A percentile compares a stretch with the other conserved stretches of the same genome.
These are phyloP conservation scores for Logfia minima DNA, from an alignment of 129 eudicot species.

Conservation along the genomic window DNA sequence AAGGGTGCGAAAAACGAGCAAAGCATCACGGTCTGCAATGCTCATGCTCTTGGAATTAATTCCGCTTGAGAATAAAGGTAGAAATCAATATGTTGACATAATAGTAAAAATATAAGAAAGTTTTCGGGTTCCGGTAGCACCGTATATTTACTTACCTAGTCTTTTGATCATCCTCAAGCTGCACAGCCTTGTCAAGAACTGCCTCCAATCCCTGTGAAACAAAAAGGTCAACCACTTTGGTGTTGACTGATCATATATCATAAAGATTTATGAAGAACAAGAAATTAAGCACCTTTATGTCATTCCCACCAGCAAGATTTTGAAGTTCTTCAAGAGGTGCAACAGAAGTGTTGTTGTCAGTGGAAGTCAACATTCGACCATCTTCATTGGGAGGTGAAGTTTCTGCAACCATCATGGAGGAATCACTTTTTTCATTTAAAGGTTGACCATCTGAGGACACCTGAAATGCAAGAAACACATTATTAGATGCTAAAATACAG, in stretches of 20 bases:
- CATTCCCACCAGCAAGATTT: conserved; percentile 80
- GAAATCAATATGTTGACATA: not conserved
- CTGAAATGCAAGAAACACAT: conserved; percentile 37
- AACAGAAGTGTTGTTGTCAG: conserved; percentile 51
- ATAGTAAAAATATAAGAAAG: not conserved
- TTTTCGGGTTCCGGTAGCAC: not conserved
- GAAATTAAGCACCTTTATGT: conserved; percentile 62
- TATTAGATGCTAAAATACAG: conserved; percentile 23
- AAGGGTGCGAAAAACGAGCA: conserved; percentile 84
- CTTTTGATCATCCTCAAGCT: conserved; percentile 35
- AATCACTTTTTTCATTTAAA: conserved; percentile 28
- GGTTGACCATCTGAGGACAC: conserved; percentile 48
- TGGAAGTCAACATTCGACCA: conserved; percentile 44
- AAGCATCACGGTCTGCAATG: conserved; percentile 75
- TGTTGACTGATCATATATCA: conserved; percentile 10
- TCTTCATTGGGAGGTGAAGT: conserved; percentile 43
- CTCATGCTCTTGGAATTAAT: conserved; percentile 68
- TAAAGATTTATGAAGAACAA: not conserved
- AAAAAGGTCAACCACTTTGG: conserved; percentile 16
- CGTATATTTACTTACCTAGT: conserved; percentile 19
- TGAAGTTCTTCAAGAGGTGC: conserved; percentile 84
- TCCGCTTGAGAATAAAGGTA: conserved; percentile 51
- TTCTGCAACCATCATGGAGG: conserved; percentile 40
- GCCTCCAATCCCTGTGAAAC: conserved; percentile 85
- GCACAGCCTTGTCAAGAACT: conserved; percentile 82